Evolutionary conservation across 257 asterid genomes (phyloP).

Genomic region (Osmanthus fragrans): DNA sequence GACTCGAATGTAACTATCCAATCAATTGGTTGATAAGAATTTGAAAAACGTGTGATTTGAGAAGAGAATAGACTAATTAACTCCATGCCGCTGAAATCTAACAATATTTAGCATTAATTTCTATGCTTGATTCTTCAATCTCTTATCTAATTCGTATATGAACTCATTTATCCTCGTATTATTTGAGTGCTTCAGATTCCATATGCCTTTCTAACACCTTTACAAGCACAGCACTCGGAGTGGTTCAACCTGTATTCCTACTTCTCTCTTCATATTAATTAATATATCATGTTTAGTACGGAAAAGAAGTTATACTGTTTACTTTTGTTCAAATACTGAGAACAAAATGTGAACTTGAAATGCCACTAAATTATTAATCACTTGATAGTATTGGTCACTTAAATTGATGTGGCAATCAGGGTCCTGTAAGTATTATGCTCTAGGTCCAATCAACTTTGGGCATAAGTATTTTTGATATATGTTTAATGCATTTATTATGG

Average conservation of each 20-base stretch:
- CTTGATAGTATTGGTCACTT: too few relatives aligned
- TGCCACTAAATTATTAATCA: neutral
- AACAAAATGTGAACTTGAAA: neutral
- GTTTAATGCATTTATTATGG: too few relatives aligned
- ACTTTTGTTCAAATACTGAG: neutral
- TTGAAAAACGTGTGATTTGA: neutral
- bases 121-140: neutral
- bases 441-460: too few relatives aligned
- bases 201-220: conserved; percentile 45
- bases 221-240: conserved; percentile 98
- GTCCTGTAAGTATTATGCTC: too few relatives aligned
- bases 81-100: neutral
- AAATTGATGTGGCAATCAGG: neutral
- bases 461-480: too few relatives aligned
- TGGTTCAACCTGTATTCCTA: conserved; percentile 78
- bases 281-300: too few relatives aligned
- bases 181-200: conserved; percentile 37
- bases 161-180: neutral
- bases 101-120: neutral
- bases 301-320: neutral
- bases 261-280: neutral
- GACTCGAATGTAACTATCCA: neutral
- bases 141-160: neutral
- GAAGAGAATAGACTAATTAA: neutral
- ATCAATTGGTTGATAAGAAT: neutral